Evolutionary conservation across 352 stramenopile species (phyloP).

Genomic region (Globisporangium megalacanthum): DNA sequence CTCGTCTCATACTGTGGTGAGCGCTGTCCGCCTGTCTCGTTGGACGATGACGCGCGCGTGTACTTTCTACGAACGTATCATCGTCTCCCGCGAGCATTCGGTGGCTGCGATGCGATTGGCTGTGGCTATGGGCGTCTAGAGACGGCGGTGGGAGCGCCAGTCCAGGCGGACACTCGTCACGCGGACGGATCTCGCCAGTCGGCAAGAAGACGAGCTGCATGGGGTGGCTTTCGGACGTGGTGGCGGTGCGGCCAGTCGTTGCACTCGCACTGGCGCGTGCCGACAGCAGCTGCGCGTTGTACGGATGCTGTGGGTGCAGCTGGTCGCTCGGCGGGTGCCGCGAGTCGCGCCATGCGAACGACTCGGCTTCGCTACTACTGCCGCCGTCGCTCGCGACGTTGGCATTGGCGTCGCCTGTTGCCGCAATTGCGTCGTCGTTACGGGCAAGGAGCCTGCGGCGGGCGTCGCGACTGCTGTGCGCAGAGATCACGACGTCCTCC

Average conservation of each 20-base stretch:
- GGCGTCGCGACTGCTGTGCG: constrained; percentile 11
- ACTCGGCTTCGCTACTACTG: constrained; percentile 1
- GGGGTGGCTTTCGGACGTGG: constrained; percentile 12
- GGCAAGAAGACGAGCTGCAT: constrained; percentile 65
- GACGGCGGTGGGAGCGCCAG: constrained; percentile 28
- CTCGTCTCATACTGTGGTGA: too few species aligned
- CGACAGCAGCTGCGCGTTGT: constrained; percentile 30
- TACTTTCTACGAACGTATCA: too few species aligned
- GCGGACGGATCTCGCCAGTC: constrained; percentile 51
- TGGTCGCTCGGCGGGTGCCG: constrained; percentile 15
- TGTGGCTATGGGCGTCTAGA: background rate
- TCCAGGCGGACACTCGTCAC: constrained; percentile 47
- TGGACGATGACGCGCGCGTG: too few species aligned
- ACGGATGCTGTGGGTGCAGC: constrained; percentile 33
- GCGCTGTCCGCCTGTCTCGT: too few species aligned
- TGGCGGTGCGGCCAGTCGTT: constrained; percentile 5
- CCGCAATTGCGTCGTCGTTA: background rate
- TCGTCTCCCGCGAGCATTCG: too few species aligned
- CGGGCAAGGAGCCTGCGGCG: constrained; percentile 3
- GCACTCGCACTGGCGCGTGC: constrained; percentile 17
- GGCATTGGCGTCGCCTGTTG: constrained; percentile 5
- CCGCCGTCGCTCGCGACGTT: background rate
- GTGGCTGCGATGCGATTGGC: too few species aligned
- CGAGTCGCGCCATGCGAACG: constrained; percentile 8
- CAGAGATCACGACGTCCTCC: constrained; percentile 46